Percentiles rank a stretch among this genome's conserved stretches.
Conservation (phyloP, 768 basidiomycete genomes). For the Tricholoma saponaceum region DNA sequence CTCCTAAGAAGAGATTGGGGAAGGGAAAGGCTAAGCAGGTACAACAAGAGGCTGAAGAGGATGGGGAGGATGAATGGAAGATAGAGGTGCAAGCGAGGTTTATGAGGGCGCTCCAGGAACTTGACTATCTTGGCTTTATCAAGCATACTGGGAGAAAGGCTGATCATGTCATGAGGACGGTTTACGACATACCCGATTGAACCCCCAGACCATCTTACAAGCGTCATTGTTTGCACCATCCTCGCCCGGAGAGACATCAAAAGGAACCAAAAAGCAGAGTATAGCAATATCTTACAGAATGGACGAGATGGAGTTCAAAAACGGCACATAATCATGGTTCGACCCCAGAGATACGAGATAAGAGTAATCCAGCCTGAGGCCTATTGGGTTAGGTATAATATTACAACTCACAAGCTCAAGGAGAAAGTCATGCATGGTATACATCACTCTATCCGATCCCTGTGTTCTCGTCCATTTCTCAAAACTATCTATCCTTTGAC, state of each 20-base stretch:
- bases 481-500: not conserved
- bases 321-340: no score
- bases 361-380: not conserved
- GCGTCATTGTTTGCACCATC: not conserved
- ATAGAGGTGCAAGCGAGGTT: conserved; percentile 73
- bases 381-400: not conserved
- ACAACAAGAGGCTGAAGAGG: conserved; percentile 22
- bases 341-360: no score
- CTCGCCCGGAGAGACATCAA: no score
- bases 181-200: conserved; percentile 51
- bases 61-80: conserved; percentile 39
- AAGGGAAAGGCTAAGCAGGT: conserved; percentile 20
- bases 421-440: not conserved
- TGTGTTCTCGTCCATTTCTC: not conserved
- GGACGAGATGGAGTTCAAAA: no score
- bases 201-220: no score
- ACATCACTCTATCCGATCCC: not conserved
- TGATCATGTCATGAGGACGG: conserved; percentile 69
- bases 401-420: not conserved
- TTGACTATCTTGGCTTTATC: conserved; percentile 77
- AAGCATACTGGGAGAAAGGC: conserved; percentile 76
- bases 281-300: no score
- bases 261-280: no score
- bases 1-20: conserved; percentile 12
- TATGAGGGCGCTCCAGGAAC: conserved; percentile 73